Base-by-base conservation (phyloP, 495 filamentous ascomycete species). In the Talaromyces liani region DNA sequence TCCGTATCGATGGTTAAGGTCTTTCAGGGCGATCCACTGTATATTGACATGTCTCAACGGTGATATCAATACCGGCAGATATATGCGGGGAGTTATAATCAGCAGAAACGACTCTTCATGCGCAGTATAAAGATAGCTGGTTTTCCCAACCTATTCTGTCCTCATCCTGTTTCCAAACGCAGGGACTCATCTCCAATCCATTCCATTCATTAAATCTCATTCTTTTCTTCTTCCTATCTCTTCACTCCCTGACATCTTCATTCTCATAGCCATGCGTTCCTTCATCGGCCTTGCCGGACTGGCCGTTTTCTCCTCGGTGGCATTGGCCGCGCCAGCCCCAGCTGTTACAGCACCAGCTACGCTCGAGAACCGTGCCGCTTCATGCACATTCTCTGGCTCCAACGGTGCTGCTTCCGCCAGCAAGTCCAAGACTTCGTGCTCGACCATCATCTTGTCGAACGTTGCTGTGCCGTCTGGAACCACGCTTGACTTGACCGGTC, bases 391-490 rank as follows among this genome's bases (percentile, higher is more conserved):
- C 68, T 81, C 75, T 41, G 72, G 71, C 8, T 75, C 80, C 5
- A 80, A 72, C 34, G 72, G 71, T 8, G 76, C 80, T 6, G 66
- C 74, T 29, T 69, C 69, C 3, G 82, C 77, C 16, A 79, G 67
- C 61, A 74, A 73, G 24, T 75, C 77, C 61, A 77, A 79, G 70
- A 69, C 71, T 1, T 75, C 74, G n/a, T 85, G 83, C 71, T 76
- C 81, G 18, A 81, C 73, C 6, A 80, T 86, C 62, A 67, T 80
- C 24, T 69, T 85, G 14, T 74, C 73, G 33, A 70, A 73, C 63
- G 70, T 86, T 39, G 73, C 72, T 16, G 82, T 86, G 2, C 82
- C 82, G 25, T 77, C 82, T 6, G 83, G 83, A 10, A 70, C 75
- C 45, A 82, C 81, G 6, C 73, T 86, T 6, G 79, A 85, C 62